Evolutionary conservation across 495 filamentous ascomycete species (phyloP).

Genomic region (Sordaria brevicollis): DNA sequence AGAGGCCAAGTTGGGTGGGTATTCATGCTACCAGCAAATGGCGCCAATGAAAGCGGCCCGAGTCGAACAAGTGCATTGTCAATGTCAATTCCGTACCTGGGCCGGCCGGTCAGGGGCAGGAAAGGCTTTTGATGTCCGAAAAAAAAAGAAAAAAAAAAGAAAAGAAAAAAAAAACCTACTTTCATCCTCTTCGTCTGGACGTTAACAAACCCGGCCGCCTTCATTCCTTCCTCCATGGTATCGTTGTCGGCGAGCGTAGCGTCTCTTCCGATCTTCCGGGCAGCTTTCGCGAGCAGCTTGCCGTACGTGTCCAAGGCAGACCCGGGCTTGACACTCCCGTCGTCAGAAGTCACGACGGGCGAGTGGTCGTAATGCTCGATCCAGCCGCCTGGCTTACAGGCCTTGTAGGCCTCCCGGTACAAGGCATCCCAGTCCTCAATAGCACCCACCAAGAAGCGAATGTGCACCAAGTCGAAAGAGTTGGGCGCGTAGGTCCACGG

Average conservation of each 20-base stretch:
- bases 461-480: constrained; percentile 51
- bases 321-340: constrained; percentile 5
- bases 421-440: constrained; percentile 43
- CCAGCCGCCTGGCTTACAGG: constrained; percentile 15
- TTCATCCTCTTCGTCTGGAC: neutral
- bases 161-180: no score
- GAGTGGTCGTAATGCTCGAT: constrained; percentile 20
- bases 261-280: constrained; percentile 4
- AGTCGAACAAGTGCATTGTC: no score
- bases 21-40: no score
- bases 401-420: constrained; percentile 20
- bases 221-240: constrained; percentile 26
- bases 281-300: constrained; percentile 10
- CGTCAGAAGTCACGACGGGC: constrained; percentile 8
- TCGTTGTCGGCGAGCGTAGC: constrained; percentile 14
- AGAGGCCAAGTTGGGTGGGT: no score
- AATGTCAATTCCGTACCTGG: no score
- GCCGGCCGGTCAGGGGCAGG: no score
- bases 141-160: no score
- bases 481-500: constrained; percentile 35
- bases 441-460: constrained; percentile 39
- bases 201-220: constrained; percentile 21
- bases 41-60: no score
- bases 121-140: no score
- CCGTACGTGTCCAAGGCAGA: constrained; percentile 10